Base-by-base conservation (phyloP, 495 filamentous ascomycete species). In the Lindgomyces ingoldianus region DNA sequence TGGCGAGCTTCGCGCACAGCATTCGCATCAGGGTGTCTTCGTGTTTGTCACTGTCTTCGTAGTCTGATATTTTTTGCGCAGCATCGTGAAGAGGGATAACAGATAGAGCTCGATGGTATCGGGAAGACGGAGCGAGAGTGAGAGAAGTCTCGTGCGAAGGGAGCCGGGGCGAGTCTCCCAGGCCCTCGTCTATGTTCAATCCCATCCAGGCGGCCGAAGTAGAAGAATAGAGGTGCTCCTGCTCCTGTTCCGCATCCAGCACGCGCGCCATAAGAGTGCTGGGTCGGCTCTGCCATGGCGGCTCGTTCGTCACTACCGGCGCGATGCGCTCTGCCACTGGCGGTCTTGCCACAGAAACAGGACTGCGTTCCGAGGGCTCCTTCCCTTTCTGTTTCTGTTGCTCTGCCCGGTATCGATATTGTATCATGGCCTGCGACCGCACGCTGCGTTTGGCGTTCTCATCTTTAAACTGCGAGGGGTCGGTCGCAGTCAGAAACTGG, bases 371-470 rank as follows among this genome's bases (percentile, higher is more conserved):
- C 6, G 33, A 14, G 14, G 14, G 6, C 14, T 11, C 33, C 53
- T 42, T 19, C 19, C 24, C 39, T 33, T 57, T 57, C 39, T 57
- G 58, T 36, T 59, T 57, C 51, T 65, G 48, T 36, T 70, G 33
- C 30, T 39, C 60, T 11, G 39, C 9, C 42, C 51, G 33, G 56
- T 65, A 70, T 8, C 67, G 50, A 53, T 66, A 66, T 41, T 70
- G 62, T 26, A 65, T 58, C 67, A 70, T 70, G 53, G 62, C 67
- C 53, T 70, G 67, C 42, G 67, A 70, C 11, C 67, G 67, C 49
- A 70, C 62, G 46, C 57, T 62, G 21, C 58, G 39, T 39, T 66
- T 70, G 1, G 54, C 61, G 3, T 12, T 29, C 29, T 62, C 62
- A 41, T 65, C 67, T 42, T 66, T 70, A 53, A 70, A 70, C 46